phyloP scores from a whole-genome alignment of 2,329 filamentous ascomycete species.

The Penicillium sp. region DNA sequence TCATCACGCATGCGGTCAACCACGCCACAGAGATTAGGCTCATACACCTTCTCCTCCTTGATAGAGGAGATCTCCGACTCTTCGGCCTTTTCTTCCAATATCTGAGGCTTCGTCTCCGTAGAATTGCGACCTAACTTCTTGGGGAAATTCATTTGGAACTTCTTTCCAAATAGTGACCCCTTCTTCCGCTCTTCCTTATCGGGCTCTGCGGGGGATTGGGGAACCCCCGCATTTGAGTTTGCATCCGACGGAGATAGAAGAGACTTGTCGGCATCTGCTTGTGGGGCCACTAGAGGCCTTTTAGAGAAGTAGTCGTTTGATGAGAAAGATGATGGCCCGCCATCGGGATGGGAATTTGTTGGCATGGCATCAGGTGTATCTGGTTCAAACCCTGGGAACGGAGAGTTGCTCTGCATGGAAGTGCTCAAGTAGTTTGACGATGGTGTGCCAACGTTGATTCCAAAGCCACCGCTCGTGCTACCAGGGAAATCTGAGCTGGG shows the following conservation, averaged over 20 bases:
- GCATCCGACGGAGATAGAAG: constrained; percentile 47
- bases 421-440: constrained; percentile 30
- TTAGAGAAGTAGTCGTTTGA: constrained; percentile 74
- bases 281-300: constrained; percentile 43
- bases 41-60: constrained; percentile 46
- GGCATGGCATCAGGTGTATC: constrained; percentile 42
- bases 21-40: constrained; percentile 47
- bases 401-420: constrained; percentile 33
- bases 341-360: constrained; percentile 50
- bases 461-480: constrained; percentile 67
- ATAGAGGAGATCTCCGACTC: constrained; percentile 54
- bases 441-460: constrained; percentile 66
- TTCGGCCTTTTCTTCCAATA: constrained; percentile 70
- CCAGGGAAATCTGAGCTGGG: constrained; percentile 60
- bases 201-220: constrained; percentile 54
- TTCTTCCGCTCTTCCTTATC: constrained; percentile 62
- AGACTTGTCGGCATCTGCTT: constrained; percentile 48
- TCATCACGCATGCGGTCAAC: constrained; percentile 47
- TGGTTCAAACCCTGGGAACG: constrained; percentile 26
- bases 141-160: constrained; percentile 71
- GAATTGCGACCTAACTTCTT: constrained; percentile 76
- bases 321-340: constrained; percentile 52
- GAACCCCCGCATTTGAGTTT: constrained; percentile 44
- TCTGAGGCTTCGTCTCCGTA: constrained; percentile 67
- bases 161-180: constrained; percentile 71